Percentiles rank a stretch among this genome's conserved stretches.
phyloP scores from a whole-genome alignment of 2,329 filamentous ascomycete genomes.

The Graphium sp. region DNA sequence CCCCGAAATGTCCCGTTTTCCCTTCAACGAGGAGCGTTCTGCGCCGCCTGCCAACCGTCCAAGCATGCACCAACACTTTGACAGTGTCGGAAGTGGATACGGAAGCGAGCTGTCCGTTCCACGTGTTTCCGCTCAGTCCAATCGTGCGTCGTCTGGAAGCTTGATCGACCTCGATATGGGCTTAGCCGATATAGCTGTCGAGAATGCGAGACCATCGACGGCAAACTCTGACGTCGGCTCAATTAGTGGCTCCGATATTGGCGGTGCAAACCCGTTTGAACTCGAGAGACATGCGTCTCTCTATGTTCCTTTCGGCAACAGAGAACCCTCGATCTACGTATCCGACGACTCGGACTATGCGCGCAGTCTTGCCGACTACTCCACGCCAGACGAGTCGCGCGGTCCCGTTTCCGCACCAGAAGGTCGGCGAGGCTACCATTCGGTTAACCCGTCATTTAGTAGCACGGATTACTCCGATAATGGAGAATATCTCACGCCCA shows the following conservation, averaged over 20 bases:
- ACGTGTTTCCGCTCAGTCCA: slow-evolving; percentile 6
- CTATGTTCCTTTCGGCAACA: slow-evolving; percentile 23
- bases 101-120: slow-evolving; percentile 17
- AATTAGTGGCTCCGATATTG: slow-evolving; percentile 36
- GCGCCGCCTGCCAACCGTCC: slow-evolving; percentile 7
- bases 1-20: slow-evolving; percentile 33
- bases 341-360: slow-evolving; percentile 39
- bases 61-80: slow-evolving; percentile 1
- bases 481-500: slow-evolving; percentile 8
- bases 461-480: slow-evolving; percentile 8
- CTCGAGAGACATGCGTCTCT: slow-evolving; percentile 45
- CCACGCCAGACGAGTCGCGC: slow-evolving; percentile 7
- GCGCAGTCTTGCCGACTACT: slow-evolving; percentile 15
- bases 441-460: slow-evolving; percentile 6
- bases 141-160: slow-evolving; percentile 24
- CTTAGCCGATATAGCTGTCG: slow-evolving; percentile 30
- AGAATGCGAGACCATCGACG: slow-evolving; percentile 37
- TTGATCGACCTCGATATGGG: slow-evolving; percentile 38
- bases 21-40: slow-evolving; percentile 18
- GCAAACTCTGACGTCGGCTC: slow-evolving; percentile 42
- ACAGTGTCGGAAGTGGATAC: background rate
- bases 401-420: no score
- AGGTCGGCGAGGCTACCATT: slow-evolving; percentile 2
- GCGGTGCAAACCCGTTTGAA: slow-evolving; percentile 41
- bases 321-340: slow-evolving; percentile 44